Evolutionary conservation across 2,329 filamentous ascomycete species (phyloP).

Genomic region (Biscogniauxia marginata): DNA sequence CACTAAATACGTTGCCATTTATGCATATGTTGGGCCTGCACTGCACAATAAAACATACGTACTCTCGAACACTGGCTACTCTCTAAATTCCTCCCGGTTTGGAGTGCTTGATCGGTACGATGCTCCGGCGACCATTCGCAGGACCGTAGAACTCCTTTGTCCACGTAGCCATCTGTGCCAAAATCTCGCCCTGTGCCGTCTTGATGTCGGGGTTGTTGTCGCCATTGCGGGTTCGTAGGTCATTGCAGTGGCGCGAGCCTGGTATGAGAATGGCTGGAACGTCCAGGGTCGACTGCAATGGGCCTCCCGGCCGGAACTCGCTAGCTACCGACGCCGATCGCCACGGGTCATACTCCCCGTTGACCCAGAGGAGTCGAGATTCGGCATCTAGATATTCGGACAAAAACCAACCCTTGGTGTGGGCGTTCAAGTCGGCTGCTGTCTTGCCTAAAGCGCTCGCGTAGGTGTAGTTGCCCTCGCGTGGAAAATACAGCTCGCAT

Average conservation of each 20-base stretch:
- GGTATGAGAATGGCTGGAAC: conserved; percentile 54
- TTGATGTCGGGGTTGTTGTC: conserved; percentile 18
- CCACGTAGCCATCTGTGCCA: conserved; percentile 18
- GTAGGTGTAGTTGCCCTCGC: conserved; percentile 48
- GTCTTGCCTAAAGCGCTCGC: conserved; percentile 45
- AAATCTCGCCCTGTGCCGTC: conserved; percentile 10
- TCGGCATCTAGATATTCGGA: conserved; percentile 40
- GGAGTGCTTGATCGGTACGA: background rate
- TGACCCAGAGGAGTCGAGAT: conserved; percentile 54
- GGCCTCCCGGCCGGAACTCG: conserved; percentile 52
- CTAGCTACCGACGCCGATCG: conserved; percentile 52
- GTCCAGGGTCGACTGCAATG: conserved; percentile 44
- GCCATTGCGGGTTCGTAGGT: conserved; percentile 47
- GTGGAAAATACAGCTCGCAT: conserved; percentile 56
- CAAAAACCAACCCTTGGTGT: conserved; percentile 55
- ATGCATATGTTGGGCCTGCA: too few relatives aligned
- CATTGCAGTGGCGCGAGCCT: conserved; percentile 55
- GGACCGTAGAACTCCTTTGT: conserved; percentile 13
- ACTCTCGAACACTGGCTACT: too few relatives aligned
- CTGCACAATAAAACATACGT: too few relatives aligned
- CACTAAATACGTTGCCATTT: too few relatives aligned
- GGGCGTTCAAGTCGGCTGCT: conserved; percentile 47
- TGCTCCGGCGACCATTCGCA: background rate
- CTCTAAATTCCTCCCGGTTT: too few relatives aligned
- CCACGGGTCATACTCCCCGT: conserved; percentile 62